These are phyloP conservation scores for Selenicereus undatus DNA, from an alignment of 148 eudicot genomes.

Conservation along the genomic window DNA sequence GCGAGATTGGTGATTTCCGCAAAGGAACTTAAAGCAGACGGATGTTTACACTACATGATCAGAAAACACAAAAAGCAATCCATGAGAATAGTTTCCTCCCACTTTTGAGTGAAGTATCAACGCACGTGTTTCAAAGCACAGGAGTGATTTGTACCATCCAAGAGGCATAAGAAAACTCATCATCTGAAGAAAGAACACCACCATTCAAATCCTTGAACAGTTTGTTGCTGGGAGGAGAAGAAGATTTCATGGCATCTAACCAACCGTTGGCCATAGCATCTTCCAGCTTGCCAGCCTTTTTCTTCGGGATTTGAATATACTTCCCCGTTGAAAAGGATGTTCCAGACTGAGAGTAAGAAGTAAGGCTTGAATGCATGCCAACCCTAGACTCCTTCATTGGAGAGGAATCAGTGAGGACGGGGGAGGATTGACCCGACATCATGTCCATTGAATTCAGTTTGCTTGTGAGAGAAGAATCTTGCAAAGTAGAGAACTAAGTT, in stretches of 20 bases:
- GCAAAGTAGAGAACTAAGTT: background rate
- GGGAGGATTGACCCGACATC: constrained; percentile 55
- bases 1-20: constrained; percentile 40
- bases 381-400: constrained; percentile 54
- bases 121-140: background rate
- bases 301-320: constrained; percentile 43
- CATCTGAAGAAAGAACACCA: constrained; percentile 51
- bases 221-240: constrained; percentile 83
- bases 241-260: constrained; percentile 86
- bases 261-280: constrained; percentile 83
- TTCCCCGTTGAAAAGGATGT: constrained; percentile 41
- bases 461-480: background rate
- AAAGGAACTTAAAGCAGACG: constrained; percentile 67
- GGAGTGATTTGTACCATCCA: constrained; percentile 54
- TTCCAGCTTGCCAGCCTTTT: constrained; percentile 55
- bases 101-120: background rate
- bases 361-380: constrained; percentile 39
- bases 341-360: constrained; percentile 46
- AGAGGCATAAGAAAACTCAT: constrained; percentile 50
- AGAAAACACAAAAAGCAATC: background rate
- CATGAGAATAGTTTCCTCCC: background rate
- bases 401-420: constrained; percentile 64
- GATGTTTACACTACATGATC: constrained; percentile 47
- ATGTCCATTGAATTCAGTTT: constrained; percentile 50
- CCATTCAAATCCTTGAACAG: constrained; percentile 42